Conservation (phyloP, 768 basidiomycete species). For the Serendipita vermifera region DNA sequence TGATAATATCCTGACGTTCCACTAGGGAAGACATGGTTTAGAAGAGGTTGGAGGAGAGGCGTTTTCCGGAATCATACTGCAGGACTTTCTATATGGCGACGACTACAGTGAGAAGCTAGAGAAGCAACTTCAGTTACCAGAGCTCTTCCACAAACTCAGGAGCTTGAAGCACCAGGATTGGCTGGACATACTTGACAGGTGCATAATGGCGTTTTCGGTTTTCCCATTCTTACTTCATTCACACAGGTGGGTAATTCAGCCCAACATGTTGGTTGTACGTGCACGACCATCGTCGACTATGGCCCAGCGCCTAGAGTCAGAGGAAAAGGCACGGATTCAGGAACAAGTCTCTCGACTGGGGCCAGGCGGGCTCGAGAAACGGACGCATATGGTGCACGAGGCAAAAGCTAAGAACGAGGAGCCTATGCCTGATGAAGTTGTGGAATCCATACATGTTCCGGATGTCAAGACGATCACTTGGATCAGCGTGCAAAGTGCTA, state of each 20-base stretch:
- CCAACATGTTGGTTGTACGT: constrained; percentile 54
- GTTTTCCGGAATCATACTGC: constrained; percentile 60
- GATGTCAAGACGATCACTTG: constrained; percentile 82
- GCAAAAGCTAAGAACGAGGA: constrained; percentile 79
- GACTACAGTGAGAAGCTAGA: constrained; percentile 68
- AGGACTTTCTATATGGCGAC: constrained; percentile 76
- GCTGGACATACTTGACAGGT: constrained; percentile 65
- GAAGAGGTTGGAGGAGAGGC: constrained; percentile 75
- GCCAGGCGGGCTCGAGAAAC: constrained; percentile 64
- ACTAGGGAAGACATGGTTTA: constrained; percentile 64
- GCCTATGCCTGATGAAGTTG: constrained; percentile 66
- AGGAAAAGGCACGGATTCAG: constrained; percentile 65
- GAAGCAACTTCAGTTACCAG: constrained; percentile 43
- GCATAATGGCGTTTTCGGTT: constrained; percentile 8
- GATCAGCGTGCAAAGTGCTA: constrained; percentile 63
- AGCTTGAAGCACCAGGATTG: constrained; percentile 66
- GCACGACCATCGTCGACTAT: constrained; percentile 82
- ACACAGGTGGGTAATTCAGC: constrained; percentile 64
- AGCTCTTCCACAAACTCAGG: constrained; percentile 50
- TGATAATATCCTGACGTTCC: constrained; percentile 2
- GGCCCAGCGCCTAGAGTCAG: constrained; percentile 63
- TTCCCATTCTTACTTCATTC: constrained; percentile 13
- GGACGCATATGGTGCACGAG: constrained; percentile 51
- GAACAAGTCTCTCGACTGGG: constrained; percentile 60
- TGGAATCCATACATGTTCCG: constrained; percentile 81